Evolutionary conservation across 1,284 basidiomycete species (phyloP), one percentile per base, ranked within the genome.

Genomic region (Gymnopus androsaceus): DNA sequence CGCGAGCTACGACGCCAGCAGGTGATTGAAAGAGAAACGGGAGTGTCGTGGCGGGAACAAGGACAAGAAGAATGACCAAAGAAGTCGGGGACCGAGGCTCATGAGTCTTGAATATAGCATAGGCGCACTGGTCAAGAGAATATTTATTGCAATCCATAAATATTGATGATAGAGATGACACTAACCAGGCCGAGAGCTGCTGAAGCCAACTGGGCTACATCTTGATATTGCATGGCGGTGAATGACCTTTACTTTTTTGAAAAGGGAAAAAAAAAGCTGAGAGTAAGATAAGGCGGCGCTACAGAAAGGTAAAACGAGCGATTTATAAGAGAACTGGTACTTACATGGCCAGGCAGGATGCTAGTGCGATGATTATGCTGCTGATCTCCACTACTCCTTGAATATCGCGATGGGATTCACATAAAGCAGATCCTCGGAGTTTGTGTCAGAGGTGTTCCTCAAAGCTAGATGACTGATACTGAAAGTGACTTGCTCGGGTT

Each of bases 21-120:
- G 33, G 37, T 27, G 27, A 50, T 15, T 38, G 23, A 19, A 25
- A 15, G 15, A 1, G 14, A 4, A 37, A 34, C 9, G 41, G 27
- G 5, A 38, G 17, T 14, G 48, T 7, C 5, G 37, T n/a, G 7
- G 38, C n/a, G 11, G 51, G 51, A 19, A 53, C 14, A 23, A 42
- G 30, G 31, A 42, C 14, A 15, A 53, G 51, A 3, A 53, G 28
- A n/a, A 53, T 17, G n/a, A 42, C 14, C 12, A 45, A 41, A 19
- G n/a, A 25, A n/a, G 42, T 21, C 33, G 51, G 51, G 12, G 51
- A 53, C 19, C 41, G 51, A 11, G 51, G 40, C 34, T 53, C 51
- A 27, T 40, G 34, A 12, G 5, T 17, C 8, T 52, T 52, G 38
- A 53, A 53, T 6, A 44, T 36, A 45, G 30, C 28, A 25, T 53